Conservation (phyloP, 306 rosid genomes). For the Dryas alaskensis region DNA sequence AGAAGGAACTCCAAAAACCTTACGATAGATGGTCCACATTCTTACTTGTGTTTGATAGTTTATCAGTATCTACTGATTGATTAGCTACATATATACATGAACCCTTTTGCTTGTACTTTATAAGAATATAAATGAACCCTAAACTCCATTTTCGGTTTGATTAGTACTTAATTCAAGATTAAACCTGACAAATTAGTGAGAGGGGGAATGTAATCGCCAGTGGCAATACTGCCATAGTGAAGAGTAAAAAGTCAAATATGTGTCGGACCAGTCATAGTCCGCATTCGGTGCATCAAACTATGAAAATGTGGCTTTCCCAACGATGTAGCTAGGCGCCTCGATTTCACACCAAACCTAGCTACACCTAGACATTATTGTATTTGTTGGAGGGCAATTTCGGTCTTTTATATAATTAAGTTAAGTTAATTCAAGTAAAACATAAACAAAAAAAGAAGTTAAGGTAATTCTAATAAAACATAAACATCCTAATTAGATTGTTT, state of each 20-base stretch:
- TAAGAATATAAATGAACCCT: no score
- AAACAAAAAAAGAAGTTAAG: no score
- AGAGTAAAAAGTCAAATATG: slow-evolving; percentile 20
- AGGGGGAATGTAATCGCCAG: not conserved
- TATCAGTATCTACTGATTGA: not conserved
- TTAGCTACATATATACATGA: not conserved
- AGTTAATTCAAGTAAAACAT: not conserved
- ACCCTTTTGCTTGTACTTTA: not conserved
- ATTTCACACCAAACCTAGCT: not conserved
- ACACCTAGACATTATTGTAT: not conserved
- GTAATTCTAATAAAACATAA: no score
- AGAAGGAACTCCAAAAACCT: not conserved
- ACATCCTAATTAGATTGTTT: no score
- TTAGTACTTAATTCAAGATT: not conserved
- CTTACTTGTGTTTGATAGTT: not conserved
- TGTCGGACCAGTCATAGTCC: slow-evolving; percentile 9
- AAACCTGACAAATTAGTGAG: not conserved
- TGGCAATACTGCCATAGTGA: slow-evolving; percentile 3
- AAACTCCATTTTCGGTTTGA: not conserved
- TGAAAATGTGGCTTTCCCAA: slow-evolving; percentile 3
- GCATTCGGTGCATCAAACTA: slow-evolving; percentile 27
- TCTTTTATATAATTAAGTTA: not conserved
- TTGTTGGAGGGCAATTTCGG: not conserved
- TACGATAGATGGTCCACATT: not conserved
- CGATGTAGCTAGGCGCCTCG: slow-evolving; percentile 6